phyloP scores from a whole-genome alignment of 768 basidiomycete species.

The Trametes elegans region DNA sequence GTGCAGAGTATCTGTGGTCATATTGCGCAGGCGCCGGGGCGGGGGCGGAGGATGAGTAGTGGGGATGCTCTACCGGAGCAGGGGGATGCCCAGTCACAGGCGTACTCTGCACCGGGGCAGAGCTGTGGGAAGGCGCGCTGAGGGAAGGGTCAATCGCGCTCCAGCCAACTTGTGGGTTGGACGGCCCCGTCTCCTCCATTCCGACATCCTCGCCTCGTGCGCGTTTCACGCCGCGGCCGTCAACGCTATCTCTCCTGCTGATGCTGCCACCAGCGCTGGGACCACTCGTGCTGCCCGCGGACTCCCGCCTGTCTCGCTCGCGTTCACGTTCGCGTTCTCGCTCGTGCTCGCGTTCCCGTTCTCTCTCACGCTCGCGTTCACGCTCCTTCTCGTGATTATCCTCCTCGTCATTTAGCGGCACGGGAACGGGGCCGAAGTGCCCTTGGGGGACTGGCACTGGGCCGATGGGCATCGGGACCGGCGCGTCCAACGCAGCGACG shows the following conservation, averaged over 20 bases:
- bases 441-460: slow-evolving; percentile 19
- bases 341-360: slow-evolving; percentile 10
- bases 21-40: slow-evolving; percentile 19
- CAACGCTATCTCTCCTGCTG: slow-evolving; percentile 18
- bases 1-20: slow-evolving; percentile 23
- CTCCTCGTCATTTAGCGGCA: slow-evolving; percentile 23
- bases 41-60: slow-evolving; percentile 16
- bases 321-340: slow-evolving; percentile 20
- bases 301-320: slow-evolving; percentile 23
- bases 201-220: slow-evolving; percentile 28
- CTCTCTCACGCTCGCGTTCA: slow-evolving; percentile 18
- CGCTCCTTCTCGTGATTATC: slow-evolving; percentile 17
- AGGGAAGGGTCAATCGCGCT: slow-evolving; percentile 32
- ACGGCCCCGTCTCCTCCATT: slow-evolving; percentile 21
- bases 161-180: slow-evolving; percentile 18
- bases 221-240: slow-evolving; percentile 26
- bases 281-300: slow-evolving; percentile 4
- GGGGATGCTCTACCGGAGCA: slow-evolving; percentile 11
- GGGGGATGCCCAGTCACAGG: slow-evolving; percentile 6
- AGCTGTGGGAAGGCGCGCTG: slow-evolving; percentile 21
- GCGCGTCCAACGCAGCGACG: slow-evolving; percentile 32
- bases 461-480: slow-evolving; percentile 25
- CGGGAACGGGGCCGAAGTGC: slow-evolving; percentile 22
- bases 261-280: slow-evolving; percentile 6
- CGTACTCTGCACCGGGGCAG: slow-evolving; percentile 10